These are phyloP conservation scores for Fraxinus sp. DNA, from an alignment of 305 asterid genomes.

Conservation along the genomic window DNA sequence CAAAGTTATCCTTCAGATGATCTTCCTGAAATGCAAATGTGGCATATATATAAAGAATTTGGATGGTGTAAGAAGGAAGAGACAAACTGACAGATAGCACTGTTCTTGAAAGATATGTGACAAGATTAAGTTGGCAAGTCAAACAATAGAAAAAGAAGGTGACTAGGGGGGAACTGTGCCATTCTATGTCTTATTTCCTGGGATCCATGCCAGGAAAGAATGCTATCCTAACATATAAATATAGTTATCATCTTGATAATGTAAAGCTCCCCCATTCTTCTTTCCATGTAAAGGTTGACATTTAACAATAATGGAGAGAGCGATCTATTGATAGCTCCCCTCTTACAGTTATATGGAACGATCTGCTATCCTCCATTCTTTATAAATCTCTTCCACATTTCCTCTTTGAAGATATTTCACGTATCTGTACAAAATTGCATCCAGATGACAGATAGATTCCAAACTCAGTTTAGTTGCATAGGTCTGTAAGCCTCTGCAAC, in stretches of 20 bases:
- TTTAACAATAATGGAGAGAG: not conserved
- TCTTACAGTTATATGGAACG: not conserved
- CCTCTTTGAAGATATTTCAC: not conserved
- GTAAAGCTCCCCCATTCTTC: not conserved
- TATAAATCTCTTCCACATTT: not conserved
- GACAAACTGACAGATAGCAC: not conserved
- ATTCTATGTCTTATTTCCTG: not conserved
- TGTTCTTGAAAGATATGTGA: not conserved
- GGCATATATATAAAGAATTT: slow-evolving; percentile 15
- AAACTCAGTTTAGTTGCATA: not conserved
- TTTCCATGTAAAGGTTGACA: not conserved
- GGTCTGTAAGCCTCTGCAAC: not conserved
- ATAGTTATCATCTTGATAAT: not conserved
- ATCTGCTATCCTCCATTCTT: not conserved
- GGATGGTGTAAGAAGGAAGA: not conserved
- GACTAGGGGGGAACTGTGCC: not conserved
- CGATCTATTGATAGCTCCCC: not conserved
- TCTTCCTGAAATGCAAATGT: slow-evolving; percentile 19
- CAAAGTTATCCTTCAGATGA: slow-evolving; percentile 39
- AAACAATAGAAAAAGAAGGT: not conserved
- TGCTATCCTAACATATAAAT: not conserved
- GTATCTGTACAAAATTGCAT: not conserved
- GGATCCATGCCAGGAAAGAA: not conserved
- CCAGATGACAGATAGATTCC: not conserved
- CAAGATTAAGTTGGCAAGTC: not conserved